Conservation (phyloP, 2,329 filamentous ascomycete species). For the Endocalyx cinctus region DNA sequence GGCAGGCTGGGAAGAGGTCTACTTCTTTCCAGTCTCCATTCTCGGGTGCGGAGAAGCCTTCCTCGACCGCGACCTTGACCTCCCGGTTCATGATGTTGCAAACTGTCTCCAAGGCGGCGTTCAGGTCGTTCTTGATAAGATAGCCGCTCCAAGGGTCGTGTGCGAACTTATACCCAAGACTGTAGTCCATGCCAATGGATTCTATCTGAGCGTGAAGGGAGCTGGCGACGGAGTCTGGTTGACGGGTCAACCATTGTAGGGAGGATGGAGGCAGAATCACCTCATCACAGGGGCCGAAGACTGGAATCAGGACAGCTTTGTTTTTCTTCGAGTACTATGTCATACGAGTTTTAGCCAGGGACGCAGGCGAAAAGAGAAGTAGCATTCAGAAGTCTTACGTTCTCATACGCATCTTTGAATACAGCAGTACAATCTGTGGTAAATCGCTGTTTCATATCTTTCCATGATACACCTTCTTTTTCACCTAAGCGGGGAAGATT, state of each 20-base stretch:
- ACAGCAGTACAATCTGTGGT: constrained; percentile 3
- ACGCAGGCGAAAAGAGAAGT: no score
- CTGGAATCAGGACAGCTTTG: constrained; percentile 36
- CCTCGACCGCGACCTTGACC: constrained; percentile 28
- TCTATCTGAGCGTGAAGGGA: constrained; percentile 32
- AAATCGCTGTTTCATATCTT: constrained; percentile 1
- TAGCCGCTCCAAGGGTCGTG: constrained; percentile 18
- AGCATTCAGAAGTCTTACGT: no score
- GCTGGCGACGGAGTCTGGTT: constrained; percentile 34
- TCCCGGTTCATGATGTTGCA: constrained; percentile 31
- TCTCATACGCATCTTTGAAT: constrained; percentile 5
- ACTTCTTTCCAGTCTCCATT: constrained; percentile 30
- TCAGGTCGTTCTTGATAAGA: constrained; percentile 33
- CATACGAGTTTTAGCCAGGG: no score
- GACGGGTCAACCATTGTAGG: constrained; percentile 35
- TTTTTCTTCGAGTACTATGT: constrained; percentile 37
- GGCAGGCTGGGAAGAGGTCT: constrained; percentile 20
- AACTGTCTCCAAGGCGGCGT: constrained; percentile 28
- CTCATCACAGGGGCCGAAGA: constrained; percentile 34
- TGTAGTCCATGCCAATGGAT: constrained; percentile 31
- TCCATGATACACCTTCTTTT: neutral
- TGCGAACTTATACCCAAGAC: constrained; percentile 29
- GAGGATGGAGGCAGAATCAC: constrained; percentile 36
- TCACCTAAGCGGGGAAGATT: neutral
- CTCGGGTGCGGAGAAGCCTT: constrained; percentile 29